Conservation (phyloP, 148 eudicot species). For the Heliamphora exappendiculata region DNA sequence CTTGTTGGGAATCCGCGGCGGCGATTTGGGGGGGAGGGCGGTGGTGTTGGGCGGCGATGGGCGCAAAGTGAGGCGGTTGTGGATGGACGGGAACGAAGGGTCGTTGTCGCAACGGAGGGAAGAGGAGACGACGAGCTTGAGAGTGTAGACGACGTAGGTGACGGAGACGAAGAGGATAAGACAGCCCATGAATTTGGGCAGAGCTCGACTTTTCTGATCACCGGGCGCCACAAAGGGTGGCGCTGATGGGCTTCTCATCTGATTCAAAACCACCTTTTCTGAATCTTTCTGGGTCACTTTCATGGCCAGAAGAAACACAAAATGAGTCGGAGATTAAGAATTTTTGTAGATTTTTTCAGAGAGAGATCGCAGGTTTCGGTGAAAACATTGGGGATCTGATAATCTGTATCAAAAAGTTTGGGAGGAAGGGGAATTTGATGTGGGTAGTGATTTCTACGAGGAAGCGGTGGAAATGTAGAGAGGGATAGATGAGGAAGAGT, state of each 20-base stretch:
- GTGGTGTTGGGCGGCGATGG: background rate
- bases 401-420: background rate
- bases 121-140: constrained; percentile 46
- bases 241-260: constrained; percentile 29
- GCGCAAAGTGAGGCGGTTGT: background rate
- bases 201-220: constrained; percentile 3
- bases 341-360: background rate
- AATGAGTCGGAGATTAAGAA: background rate
- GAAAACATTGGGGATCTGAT: background rate
- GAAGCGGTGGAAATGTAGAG: background rate
- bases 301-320: constrained; percentile 18
- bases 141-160: constrained; percentile 66
- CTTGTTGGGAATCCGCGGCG: background rate
- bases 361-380: background rate
- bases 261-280: constrained; percentile 52
- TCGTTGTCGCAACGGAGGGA: constrained; percentile 28
- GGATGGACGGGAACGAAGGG: constrained; percentile 1
- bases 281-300: constrained; percentile 43
- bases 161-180: constrained; percentile 56
- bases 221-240: background rate
- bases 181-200: constrained; percentile 46
- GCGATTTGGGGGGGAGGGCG: background rate
- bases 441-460: background rate
- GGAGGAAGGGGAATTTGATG: background rate
- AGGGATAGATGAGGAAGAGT: background rate